Conservation (phyloP, 1,139 yeast species). For the Saccharomyces hybrid region DNA sequence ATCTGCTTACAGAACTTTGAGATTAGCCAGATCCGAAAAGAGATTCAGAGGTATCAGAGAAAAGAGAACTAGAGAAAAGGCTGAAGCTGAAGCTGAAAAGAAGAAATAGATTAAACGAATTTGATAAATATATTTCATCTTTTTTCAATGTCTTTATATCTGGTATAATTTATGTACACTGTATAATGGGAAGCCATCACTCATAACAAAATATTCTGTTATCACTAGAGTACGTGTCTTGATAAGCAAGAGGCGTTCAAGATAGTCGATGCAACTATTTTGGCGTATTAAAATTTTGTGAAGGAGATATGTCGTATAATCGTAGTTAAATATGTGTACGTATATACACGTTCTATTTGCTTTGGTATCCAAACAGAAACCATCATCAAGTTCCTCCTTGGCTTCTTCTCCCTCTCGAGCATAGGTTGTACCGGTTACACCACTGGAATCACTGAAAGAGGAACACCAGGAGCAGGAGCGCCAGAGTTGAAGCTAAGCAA, state of each 20-base stretch:
- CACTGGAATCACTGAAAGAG: conserved; percentile 50
- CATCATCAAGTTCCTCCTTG: conserved; percentile 49
- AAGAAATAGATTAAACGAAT: conserved; percentile 57
- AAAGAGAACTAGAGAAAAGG: conserved; percentile 93
- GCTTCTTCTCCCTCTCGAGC: conserved; percentile 45
- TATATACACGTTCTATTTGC: not conserved
- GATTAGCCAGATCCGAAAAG: conserved; percentile 91
- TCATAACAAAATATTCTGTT: not conserved
- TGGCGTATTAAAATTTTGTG: not conserved
- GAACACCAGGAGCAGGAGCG: conserved; percentile 57
- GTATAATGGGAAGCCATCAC: conserved; percentile 3
- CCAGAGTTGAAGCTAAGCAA: conserved; percentile 72
- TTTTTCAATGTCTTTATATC: conserved; percentile 4
- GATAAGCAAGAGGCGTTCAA: too few relatives aligned
- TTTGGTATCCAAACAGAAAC: conserved; percentile 71
- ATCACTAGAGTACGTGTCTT: not conserved
- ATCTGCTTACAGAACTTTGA: conserved; percentile 86
- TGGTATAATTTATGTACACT: conserved; percentile 6
- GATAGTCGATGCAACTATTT: not conserved
- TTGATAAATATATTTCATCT: conserved; percentile 1
- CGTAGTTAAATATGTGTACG: not conserved
- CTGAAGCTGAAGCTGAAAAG: conserved; percentile 99
- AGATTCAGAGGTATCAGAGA: conserved; percentile 92
- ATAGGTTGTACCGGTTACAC: conserved; percentile 49
- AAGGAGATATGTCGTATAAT: not conserved